Evolutionary conservation across 2,329 filamentous ascomycete genomes (phyloP).

Genomic region (Leptographium flavum): DNA sequence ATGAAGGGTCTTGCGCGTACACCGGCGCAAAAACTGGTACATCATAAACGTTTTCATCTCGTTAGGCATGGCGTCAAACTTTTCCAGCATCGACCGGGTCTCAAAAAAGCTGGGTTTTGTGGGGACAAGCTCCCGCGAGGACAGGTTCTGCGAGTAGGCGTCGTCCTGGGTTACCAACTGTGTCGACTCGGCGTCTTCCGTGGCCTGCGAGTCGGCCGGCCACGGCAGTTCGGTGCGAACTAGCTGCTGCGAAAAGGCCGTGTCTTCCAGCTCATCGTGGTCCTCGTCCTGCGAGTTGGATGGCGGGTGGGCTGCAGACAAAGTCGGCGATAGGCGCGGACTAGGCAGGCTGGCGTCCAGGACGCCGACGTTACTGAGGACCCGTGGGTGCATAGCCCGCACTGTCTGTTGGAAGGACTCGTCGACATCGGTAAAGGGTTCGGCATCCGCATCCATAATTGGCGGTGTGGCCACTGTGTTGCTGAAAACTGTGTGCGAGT

Average conservation of each 20-base stretch:
- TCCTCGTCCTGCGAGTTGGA: conserved; percentile 27
- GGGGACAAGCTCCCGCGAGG: conserved; percentile 4
- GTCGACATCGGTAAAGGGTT: conserved; percentile 39
- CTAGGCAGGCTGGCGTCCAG: conserved; percentile 91
- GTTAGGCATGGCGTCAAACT: conserved; percentile 80
- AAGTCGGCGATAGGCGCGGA: conserved; percentile 82
- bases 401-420: conserved; percentile 32
- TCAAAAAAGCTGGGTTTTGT: conserved; percentile 47
- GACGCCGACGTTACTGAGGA: conserved; percentile 54
- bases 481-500: conserved; percentile 45
- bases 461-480: conserved; percentile 59
- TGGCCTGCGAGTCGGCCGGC: conserved; percentile 27
- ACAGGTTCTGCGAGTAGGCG: conserved; percentile 5
- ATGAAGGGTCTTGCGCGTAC: conserved; percentile 74
- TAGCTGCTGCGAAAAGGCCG: conserved; percentile 17
- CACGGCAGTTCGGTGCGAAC: conserved; percentile 20
- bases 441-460: conserved; percentile 57
- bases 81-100: conserved; percentile 73
- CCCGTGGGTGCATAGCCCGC: conserved; percentile 31
- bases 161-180: conserved; percentile 3
- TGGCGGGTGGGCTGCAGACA: conserved; percentile 51
- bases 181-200: conserved; percentile 19
- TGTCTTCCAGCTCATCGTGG: conserved; percentile 26
- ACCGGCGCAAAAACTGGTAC: conserved; percentile 85
- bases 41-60: conserved; percentile 93